Percentiles rank a stretch among this genome's conserved stretches.
These are phyloP conservation scores for Silene latifolia DNA, from an alignment of 148 eudicot genomes.

Conservation along the genomic window DNA sequence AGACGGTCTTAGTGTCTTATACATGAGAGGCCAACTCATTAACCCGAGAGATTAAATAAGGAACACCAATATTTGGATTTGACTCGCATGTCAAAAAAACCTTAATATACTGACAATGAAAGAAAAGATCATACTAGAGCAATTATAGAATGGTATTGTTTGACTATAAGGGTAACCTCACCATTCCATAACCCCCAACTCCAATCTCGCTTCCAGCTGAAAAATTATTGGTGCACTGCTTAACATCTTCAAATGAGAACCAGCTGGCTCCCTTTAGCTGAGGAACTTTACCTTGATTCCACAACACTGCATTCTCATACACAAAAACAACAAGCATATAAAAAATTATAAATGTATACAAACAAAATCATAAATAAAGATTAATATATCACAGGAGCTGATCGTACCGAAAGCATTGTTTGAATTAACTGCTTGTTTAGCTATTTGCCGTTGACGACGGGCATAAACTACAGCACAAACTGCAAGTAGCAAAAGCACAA, in stretches of 20 bases:
- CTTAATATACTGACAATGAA: not conserved
- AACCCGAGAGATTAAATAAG: not conserved
- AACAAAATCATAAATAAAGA: not conserved
- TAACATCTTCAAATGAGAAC: slow-evolving; percentile 59
- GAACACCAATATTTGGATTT: not conserved
- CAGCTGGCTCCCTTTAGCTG: slow-evolving; percentile 58
- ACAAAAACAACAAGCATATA: not conserved
- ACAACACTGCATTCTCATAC: slow-evolving; percentile 38
- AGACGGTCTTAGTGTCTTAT: not conserved
- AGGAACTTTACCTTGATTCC: slow-evolving; percentile 45
- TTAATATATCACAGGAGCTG: not conserved
- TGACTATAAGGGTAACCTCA: not conserved
- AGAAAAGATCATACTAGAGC: not conserved
- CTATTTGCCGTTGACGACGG: slow-evolving; percentile 38
- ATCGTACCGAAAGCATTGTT: slow-evolving; percentile 62
- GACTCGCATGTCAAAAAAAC: no score
- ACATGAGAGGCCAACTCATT: not conserved
- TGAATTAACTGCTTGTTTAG: slow-evolving; percentile 29
- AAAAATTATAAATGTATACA: not conserved
- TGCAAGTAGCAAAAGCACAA: slow-evolving; percentile 41
- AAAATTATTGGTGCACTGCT: slow-evolving; percentile 44
- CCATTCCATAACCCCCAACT: slow-evolving; percentile 76
- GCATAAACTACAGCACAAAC: slow-evolving; percentile 54
- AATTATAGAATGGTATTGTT: not conserved
- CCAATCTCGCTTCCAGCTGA: slow-evolving; percentile 53